phyloP scores from a whole-genome alignment of 306 rosid genomes.

The Castanospermum australe region DNA sequence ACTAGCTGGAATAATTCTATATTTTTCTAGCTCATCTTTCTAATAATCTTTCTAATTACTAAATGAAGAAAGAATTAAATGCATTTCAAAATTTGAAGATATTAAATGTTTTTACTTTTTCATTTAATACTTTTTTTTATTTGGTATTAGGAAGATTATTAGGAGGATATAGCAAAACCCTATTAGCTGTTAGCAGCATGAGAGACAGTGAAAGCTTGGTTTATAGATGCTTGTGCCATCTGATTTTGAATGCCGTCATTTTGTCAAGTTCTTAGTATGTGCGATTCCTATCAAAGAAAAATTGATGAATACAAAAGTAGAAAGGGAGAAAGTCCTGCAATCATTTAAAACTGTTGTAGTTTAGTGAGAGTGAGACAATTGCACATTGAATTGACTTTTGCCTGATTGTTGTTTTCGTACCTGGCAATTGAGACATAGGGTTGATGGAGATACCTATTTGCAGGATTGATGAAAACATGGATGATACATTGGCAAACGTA shows the following conservation, averaged over 20 bases:
- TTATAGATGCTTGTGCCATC: background rate
- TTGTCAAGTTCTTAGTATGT: background rate
- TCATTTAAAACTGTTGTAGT: conserved; percentile 20
- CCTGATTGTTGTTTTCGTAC: conserved; percentile 15
- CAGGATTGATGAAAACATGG: conserved; percentile 99
- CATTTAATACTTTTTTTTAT: no score
- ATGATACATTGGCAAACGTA: conserved; percentile 83
- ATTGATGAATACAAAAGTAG: background rate
- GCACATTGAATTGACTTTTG: conserved; percentile 2
- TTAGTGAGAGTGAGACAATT: background rate
- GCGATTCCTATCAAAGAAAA: background rate
- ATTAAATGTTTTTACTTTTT: no score
- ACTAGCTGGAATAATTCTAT: no score
- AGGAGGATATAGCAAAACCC: no score
- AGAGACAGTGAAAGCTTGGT: background rate
- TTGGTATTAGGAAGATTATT: no score
- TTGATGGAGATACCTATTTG: conserved; percentile 9
- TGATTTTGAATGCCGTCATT: background rate
- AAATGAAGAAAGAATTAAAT: no score
- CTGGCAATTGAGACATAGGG: conserved; percentile 19
- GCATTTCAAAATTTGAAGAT: no score
- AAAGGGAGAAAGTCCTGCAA: background rate
- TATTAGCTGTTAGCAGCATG: background rate
- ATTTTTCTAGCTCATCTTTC: no score
- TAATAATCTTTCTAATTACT: no score